These are phyloP conservation scores for Vitis hybrid DNA, from an alignment of 177 flowering plant genomes.

Conservation along the genomic window DNA sequence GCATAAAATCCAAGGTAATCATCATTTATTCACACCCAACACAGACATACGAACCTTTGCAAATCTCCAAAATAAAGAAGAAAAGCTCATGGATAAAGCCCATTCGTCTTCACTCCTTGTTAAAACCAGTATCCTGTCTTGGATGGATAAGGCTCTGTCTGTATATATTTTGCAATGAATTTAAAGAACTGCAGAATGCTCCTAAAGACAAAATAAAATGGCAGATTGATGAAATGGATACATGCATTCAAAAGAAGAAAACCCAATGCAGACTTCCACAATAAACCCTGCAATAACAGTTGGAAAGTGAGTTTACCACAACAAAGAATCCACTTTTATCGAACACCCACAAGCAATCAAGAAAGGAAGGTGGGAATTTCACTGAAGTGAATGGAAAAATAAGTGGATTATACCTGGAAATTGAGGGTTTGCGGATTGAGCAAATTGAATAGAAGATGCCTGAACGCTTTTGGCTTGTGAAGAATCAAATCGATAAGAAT, in stretches of 20 bases:
- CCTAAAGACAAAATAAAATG: not conserved
- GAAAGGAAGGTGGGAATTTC: not conserved
- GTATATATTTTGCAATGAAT: conserved; percentile 2
- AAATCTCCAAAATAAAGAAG: conserved; percentile 33
- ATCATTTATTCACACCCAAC: not conserved
- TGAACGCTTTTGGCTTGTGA: conserved; percentile 75
- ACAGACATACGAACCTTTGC: conserved; percentile 41
- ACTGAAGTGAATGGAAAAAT: not conserved
- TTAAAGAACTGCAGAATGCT: not conserved
- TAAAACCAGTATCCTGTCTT: conserved; percentile 48
- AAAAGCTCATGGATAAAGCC: conserved; percentile 29
- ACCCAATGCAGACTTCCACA: conserved; percentile 49
- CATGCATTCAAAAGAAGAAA: conserved; percentile 66
- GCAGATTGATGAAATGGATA: conserved; percentile 34
- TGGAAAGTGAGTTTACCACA: not conserved
- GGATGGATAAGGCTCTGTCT: conserved; percentile 34
- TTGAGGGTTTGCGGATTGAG: conserved; percentile 28
- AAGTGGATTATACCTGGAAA: conserved; percentile 36
- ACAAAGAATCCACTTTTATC: no score
- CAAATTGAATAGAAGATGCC: conserved; percentile 73
- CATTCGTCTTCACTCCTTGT: conserved; percentile 30
- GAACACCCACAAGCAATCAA: not conserved
- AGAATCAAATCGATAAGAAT: conserved; percentile 77
- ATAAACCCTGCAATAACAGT: conserved; percentile 46
- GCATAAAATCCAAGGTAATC: not conserved